phyloP scores from a whole-genome alignment of 768 basidiomycete species.

The Macrolepiota fuliginosa region DNA sequence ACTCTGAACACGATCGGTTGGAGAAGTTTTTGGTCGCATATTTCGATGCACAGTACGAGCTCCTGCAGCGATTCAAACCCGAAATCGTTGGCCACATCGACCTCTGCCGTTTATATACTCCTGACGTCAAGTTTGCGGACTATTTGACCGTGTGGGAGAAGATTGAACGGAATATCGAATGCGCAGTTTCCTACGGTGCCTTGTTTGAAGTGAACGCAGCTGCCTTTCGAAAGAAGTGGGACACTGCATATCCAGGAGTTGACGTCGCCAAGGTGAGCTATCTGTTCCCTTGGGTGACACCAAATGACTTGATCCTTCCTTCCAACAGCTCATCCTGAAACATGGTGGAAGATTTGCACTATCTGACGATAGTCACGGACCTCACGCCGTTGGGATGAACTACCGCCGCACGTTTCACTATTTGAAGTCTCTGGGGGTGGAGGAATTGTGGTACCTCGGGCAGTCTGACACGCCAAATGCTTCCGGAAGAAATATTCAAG shows the following conservation, averaged over 20 bases:
- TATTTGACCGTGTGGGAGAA: conserved; percentile 61
- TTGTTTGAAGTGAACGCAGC: conserved; percentile 93
- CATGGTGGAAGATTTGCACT: conserved; percentile 75
- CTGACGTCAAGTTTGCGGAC: conserved; percentile 51
- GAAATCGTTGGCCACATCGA: conserved; percentile 94
- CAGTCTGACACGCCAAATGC: conserved; percentile 35
- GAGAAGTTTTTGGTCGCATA: conserved; percentile 61
- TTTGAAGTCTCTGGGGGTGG: conserved; percentile 54
- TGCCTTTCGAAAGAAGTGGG: conserved; percentile 91
- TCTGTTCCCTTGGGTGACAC: background rate
- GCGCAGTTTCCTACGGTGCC: conserved; percentile 78
- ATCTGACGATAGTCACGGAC: conserved; percentile 96
- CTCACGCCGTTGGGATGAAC: conserved; percentile 83
- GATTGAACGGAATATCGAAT: conserved; percentile 72
- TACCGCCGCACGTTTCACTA: conserved; percentile 70
- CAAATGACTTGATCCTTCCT: background rate
- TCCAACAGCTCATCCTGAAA: conserved; percentile 62
- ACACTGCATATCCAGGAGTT: conserved; percentile 73
- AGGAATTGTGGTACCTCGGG: conserved; percentile 64
- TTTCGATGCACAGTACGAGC: conserved; percentile 80
- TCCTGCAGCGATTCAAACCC: conserved; percentile 72
- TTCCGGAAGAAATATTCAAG: conserved; percentile 41
- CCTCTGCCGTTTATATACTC: conserved; percentile 84
- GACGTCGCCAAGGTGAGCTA: conserved; percentile 69
- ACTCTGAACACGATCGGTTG: conserved; percentile 29